Conservation (phyloP, 1,284 basidiomycete species). For the Macrocystidia cucumis region DNA sequence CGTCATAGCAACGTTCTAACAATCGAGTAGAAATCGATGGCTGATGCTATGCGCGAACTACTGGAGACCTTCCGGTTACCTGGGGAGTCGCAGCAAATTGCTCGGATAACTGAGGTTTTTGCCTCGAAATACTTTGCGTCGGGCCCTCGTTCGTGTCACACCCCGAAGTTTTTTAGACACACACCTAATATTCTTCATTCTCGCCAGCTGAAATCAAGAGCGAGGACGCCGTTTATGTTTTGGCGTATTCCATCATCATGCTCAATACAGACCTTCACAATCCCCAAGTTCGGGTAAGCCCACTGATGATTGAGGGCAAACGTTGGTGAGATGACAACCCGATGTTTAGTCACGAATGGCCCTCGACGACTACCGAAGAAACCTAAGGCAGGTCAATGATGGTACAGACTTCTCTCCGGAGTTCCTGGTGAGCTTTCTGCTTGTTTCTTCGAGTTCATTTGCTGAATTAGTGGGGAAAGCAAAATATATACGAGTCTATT, state of each 20-base stretch:
- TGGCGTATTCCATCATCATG: slow-evolving; percentile 97
- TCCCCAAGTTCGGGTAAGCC: slow-evolving; percentile 82
- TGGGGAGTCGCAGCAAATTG: slow-evolving; percentile 93
- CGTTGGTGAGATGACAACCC: slow-evolving; percentile 10
- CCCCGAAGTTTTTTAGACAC: slow-evolving; percentile 1
- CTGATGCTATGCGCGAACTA: slow-evolving; percentile 92
- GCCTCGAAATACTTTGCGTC: slow-evolving; percentile 88
- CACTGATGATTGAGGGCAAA: slow-evolving; percentile 14
- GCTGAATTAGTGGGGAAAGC: slow-evolving; percentile 33
- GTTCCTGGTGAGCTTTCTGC: slow-evolving; percentile 58
- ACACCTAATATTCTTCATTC: slow-evolving; percentile 4
- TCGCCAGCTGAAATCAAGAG: slow-evolving; percentile 85
- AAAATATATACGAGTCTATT: slow-evolving; percentile 90
- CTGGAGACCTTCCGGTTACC: slow-evolving; percentile 94
- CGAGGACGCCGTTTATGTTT: slow-evolving; percentile 91
- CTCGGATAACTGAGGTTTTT: slow-evolving; percentile 92
- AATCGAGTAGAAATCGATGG: slow-evolving; percentile 75
- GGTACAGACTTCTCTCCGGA: slow-evolving; percentile 79
- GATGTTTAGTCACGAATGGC: slow-evolving; percentile 84
- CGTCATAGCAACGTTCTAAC: not conserved
- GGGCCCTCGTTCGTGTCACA: slow-evolving; percentile 51
- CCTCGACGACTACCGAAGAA: slow-evolving; percentile 89
- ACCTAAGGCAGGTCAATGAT: slow-evolving; percentile 91
- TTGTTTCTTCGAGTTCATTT: slow-evolving; percentile 1
- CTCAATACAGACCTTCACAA: slow-evolving; percentile 98